These are phyloP conservation scores for Solanum medicagineum DNA, from an alignment of 257 asterid genomes.

Conservation along the genomic window DNA sequence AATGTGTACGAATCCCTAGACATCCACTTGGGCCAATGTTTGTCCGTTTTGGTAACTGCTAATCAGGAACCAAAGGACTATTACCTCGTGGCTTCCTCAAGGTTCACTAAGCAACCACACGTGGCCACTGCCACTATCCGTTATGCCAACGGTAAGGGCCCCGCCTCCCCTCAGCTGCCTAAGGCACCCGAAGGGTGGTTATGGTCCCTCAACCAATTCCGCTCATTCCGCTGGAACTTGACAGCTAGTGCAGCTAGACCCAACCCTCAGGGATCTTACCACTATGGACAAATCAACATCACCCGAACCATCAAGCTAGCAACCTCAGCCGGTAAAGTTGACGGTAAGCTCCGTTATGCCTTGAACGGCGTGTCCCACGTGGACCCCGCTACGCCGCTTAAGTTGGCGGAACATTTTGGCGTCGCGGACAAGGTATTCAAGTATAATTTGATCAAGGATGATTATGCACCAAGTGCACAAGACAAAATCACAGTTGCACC, in stretches of 20 bases:
- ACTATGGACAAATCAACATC: slow-evolving; percentile 60
- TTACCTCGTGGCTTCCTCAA: slow-evolving; percentile 30
- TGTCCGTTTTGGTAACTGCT: slow-evolving; percentile 33
- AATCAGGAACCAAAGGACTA: slow-evolving; percentile 33
- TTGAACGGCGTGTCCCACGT: slow-evolving; percentile 47
- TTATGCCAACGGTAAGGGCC: slow-evolving; percentile 23
- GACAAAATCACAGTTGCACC: slow-evolving; percentile 14
- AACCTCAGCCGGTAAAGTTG: slow-evolving; percentile 14
- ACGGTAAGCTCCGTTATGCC: slow-evolving; percentile 46
- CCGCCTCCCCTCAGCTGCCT: slow-evolving; percentile 18
- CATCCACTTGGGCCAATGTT: slow-evolving; percentile 44
- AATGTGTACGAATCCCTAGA: slow-evolving; percentile 46
- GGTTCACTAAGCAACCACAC: slow-evolving; percentile 29
- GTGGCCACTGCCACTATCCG: slow-evolving; percentile 22
- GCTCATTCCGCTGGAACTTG: slow-evolving; percentile 49
- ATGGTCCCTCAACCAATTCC: slow-evolving; percentile 48
- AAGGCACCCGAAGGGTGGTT: slow-evolving; percentile 39
- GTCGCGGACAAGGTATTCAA: slow-evolving; percentile 30
- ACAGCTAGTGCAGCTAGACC: slow-evolving; percentile 83
- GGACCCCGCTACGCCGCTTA: slow-evolving; percentile 43
- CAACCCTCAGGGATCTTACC: slow-evolving; percentile 77
- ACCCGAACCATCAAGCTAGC: slow-evolving; percentile 50
- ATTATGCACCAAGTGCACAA: slow-evolving; percentile 4
- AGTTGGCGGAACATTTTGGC: slow-evolving; percentile 48
- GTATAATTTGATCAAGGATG: slow-evolving; percentile 29